Evolutionary conservation across 2,329 filamentous ascomycete genomes (phyloP), one percentile per base, ranked within the genome.

Genomic region (Colletotrichum australisinense): DNA sequence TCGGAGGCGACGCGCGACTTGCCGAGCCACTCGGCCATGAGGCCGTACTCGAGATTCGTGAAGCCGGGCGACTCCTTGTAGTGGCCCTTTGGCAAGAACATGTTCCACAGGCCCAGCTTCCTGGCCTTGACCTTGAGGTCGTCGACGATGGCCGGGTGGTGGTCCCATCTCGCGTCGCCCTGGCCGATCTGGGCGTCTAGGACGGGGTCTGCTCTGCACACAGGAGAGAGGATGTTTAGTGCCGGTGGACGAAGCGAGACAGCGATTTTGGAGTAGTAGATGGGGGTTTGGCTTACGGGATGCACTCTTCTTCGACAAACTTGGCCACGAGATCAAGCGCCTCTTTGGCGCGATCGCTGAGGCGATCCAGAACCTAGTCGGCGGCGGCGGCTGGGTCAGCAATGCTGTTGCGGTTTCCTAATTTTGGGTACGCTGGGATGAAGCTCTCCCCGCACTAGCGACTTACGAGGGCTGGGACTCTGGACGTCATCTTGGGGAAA

Each of bases 21-120:
- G 76, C 97, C 97, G 78, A 98, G 87, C 86, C 94, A 94, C 86
- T 99, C 97, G 22, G 97, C 97, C 95, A 98, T 99, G 78, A 99
- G 86, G 14, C 95, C 97, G 81, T 99, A 99, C 85, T 99, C 97
- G 75, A 99, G 88, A 84, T 98, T 99, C 73, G 92, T 94, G 86
- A 95, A 98, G 42, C 97, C 97, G 28, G 96, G 95, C 1, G 95
- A 97, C 86, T 98, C 94, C 83, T 93, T 94, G 89, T 98, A 98
- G 85, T 98, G 95, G 78, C 93, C 95, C 86, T 94, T 96, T 76
- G 97, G 94, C 77, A 99, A 85, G 88, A 99, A 99, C 93, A 99
- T 93, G 85, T 99, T 99, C 97, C 97, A 99, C 58, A 99, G 88
- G 1, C 96, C 97, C 30, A 98, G 89, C 78, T 93, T 89, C 80